Conservation (phyloP, 176 grass and related monocot species). For the Bromus sterilis region DNA sequence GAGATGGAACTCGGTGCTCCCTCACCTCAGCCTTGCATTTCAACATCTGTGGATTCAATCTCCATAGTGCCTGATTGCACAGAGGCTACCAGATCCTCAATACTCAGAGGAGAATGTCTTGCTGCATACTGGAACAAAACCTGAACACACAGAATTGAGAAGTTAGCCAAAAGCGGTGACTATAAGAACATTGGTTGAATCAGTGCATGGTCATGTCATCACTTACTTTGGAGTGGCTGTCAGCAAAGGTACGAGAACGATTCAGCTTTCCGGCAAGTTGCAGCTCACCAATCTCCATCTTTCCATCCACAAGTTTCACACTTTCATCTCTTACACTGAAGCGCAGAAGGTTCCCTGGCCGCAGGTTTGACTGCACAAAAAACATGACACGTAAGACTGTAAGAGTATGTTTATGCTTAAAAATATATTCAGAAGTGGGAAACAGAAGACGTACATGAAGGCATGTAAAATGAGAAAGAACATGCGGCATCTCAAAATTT, state of each 20-base stretch:
- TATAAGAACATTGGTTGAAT: background rate
- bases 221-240: conserved; percentile 91
- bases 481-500: background rate
- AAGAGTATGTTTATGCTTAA: background rate
- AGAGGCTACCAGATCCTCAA: conserved; percentile 69
- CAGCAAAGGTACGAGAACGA: conserved; percentile 68
- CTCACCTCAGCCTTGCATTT: conserved; percentile 62
- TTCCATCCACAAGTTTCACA: conserved; percentile 77
- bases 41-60: conserved; percentile 54
- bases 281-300: conserved; percentile 57
- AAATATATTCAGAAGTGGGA: background rate
- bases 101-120: conserved; percentile 64
- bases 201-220: background rate
- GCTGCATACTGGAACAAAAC: conserved; percentile 92
- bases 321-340: conserved; percentile 78
- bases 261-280: conserved; percentile 64
- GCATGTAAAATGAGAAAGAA: background rate
- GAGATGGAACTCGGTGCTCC: background rate
- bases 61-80: conserved; percentile 50
- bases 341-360: conserved; percentile 64
- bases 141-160: conserved; percentile 28
- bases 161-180: conserved; percentile 1
- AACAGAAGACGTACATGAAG: background rate
- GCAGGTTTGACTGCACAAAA: conserved; percentile 51
- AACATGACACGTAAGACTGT: background rate